Evolutionary conservation across 2,329 filamentous ascomycete species (phyloP).

Genomic region (Alternaria alternata): DNA sequence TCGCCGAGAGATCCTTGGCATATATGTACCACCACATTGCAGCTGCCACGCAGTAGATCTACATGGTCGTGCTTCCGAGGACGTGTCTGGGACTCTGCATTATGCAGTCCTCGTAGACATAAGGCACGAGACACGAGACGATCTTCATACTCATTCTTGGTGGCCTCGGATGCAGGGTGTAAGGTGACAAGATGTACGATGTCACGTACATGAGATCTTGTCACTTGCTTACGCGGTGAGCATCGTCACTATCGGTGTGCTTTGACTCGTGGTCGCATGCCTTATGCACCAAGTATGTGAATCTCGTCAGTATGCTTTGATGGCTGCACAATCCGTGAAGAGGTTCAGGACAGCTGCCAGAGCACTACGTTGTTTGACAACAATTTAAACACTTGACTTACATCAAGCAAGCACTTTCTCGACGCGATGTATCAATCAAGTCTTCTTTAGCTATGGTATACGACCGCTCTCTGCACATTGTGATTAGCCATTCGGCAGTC

Average conservation of each 20-base stretch:
- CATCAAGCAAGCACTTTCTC: neutral
- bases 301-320: neutral
- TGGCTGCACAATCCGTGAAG: neutral
- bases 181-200: neutral
- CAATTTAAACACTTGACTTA: neutral
- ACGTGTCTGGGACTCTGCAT: neutral
- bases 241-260: neutral
- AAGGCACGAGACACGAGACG: neutral
- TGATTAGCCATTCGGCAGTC: neutral
- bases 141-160: neutral
- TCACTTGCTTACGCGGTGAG: neutral
- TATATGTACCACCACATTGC: conserved; percentile 3
- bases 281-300: neutral
- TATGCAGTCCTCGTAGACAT: neutral
- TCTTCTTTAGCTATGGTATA: neutral
- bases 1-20: conserved; percentile 3
- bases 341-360: neutral
- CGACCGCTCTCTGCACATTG: neutral
- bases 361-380: neutral
- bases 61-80: neutral
- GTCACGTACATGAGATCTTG: neutral
- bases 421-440: neutral
- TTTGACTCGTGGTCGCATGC: neutral
- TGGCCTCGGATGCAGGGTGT: neutral
- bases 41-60: neutral